Conservation (phyloP, 345 rosid genomes). For the Moricandia moricandioides region DNA sequence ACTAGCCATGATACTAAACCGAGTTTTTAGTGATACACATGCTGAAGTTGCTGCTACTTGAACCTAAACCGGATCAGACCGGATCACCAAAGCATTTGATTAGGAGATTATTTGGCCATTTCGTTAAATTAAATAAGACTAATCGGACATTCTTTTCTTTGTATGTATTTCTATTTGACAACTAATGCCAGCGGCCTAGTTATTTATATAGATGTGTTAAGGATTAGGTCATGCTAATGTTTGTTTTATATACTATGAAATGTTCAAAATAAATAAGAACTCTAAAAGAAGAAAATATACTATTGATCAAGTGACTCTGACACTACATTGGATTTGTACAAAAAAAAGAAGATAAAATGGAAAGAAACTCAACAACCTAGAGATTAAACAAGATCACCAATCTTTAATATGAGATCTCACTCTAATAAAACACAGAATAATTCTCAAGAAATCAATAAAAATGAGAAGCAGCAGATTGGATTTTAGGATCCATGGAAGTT, state of each 20-base stretch:
- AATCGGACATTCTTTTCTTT: neutral
- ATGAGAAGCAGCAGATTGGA: conserved; percentile 34
- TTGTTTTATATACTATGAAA: neutral
- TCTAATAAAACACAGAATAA: conserved; percentile 9
- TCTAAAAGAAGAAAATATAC: neutral
- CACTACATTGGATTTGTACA: conserved; percentile 16
- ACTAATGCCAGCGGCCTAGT: neutral
- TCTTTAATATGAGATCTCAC: neutral
- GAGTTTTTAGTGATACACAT: conserved; percentile 47
- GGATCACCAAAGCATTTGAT: neutral
- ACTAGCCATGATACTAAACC: conserved; percentile 80
- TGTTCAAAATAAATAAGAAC: neutral
- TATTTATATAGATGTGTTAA: neutral
- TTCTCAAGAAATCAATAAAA: neutral
- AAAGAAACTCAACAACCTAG: conserved; percentile 13
- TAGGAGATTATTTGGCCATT: conserved; percentile 5
- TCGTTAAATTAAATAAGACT: neutral
- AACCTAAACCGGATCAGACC: conserved; percentile 1
- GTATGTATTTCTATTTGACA: conserved; percentile 6
- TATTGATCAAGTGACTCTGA: conserved; percentile 8
- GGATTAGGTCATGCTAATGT: conserved; percentile 5
- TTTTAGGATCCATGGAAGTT: conserved; percentile 16
- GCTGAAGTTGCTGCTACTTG: conserved; percentile 52
- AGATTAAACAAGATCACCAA: conserved; percentile 17
- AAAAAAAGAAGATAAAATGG: neutral